Percentiles rank a stretch among this genome's conserved stretches.
Evolutionary conservation across 2,329 filamentous ascomycete species (phyloP).

Genomic region (Cladosporium sphaerospermum): DNA sequence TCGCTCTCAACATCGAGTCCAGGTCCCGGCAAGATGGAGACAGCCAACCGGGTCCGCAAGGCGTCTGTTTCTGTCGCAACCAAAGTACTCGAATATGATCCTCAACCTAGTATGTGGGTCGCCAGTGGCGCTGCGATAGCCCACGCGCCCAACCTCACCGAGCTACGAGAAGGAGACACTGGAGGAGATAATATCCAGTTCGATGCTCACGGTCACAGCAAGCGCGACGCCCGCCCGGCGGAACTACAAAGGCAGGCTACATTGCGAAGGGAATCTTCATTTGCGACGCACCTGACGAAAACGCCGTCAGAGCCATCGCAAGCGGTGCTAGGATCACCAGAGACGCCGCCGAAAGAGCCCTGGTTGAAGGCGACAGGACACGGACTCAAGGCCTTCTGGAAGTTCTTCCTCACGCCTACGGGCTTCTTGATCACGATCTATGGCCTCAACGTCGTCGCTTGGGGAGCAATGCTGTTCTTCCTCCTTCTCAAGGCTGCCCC

Average conservation of each 20-base stretch:
- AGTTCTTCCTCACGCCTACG: conserved; percentile 66
- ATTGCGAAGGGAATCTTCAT: background rate
- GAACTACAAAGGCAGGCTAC: conserved; percentile 3
- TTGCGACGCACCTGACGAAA: background rate
- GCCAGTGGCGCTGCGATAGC: conserved; percentile 32
- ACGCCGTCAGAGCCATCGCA: background rate
- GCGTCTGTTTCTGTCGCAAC: conserved; percentile 4
- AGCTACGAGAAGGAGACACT: conserved; percentile 27
- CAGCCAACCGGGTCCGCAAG: conserved; percentile 2
- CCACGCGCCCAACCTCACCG: conserved; percentile 33
- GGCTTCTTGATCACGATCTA: conserved; percentile 76
- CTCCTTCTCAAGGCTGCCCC: conserved; percentile 69
- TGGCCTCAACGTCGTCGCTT: conserved; percentile 74
- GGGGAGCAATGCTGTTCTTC: conserved; percentile 87
- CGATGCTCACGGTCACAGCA: conserved; percentile 21
- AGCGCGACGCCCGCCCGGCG: conserved; percentile 3
- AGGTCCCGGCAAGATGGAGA: background rate
- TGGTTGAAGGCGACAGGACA: conserved; percentile 54
- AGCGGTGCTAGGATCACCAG: background rate
- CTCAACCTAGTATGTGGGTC: conserved; percentile 39
- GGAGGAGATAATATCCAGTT: conserved; percentile 28
- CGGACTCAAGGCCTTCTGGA: conserved; percentile 58
- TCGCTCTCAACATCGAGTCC: no score
- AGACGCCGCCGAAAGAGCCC: conserved; percentile 38
- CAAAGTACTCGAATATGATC: conserved; percentile 31